Evolutionary conservation across 2,329 filamentous ascomycete species (phyloP).

Genomic region (Ascochyta clinopodiicola): DNA sequence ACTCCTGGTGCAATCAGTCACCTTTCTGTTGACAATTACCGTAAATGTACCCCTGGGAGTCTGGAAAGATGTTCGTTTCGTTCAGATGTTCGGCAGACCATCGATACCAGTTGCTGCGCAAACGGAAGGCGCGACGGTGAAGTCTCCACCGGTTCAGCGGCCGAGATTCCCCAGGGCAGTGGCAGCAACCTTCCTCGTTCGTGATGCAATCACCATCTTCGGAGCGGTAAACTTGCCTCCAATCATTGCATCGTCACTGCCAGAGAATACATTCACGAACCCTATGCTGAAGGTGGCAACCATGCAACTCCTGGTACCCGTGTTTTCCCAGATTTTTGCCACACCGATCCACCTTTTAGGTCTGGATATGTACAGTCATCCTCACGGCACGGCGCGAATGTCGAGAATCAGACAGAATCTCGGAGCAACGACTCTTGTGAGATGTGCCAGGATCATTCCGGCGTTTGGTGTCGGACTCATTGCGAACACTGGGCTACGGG

Average conservation of each 20-base stretch:
- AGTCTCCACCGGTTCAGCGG: slow-evolving; percentile 2
- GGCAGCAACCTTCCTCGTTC: slow-evolving; percentile 35
- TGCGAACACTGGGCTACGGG: slow-evolving; percentile 31
- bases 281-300: slow-evolving; percentile 29
- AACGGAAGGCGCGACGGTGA: not conserved
- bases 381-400: slow-evolving; percentile 13
- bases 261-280: slow-evolving; percentile 23
- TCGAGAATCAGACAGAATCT: slow-evolving; percentile 25
- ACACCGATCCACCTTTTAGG: slow-evolving; percentile 38
- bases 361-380: slow-evolving; percentile 32
- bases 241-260: slow-evolving; percentile 27
- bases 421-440: slow-evolving; percentile 29
- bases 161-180: slow-evolving; percentile 24
- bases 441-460: slow-evolving; percentile 39
- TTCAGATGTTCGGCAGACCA: slow-evolving; percentile 31
- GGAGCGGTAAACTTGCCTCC: slow-evolving; percentile 39
- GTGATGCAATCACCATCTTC: slow-evolving; percentile 41
- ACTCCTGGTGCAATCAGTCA: slow-evolving; percentile 29
- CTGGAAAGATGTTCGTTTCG: slow-evolving; percentile 41
- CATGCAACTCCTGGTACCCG: slow-evolving; percentile 37
- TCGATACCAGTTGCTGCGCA: slow-evolving; percentile 4
- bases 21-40: slow-evolving; percentile 33
- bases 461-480: slow-evolving; percentile 39
- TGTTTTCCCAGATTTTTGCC: slow-evolving; percentile 36
- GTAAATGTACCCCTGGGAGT: slow-evolving; percentile 38